Base-by-base conservation (phyloP, 192 early-diverging fungal genomes). In the Rhizoclosmatium globosum region DNA sequence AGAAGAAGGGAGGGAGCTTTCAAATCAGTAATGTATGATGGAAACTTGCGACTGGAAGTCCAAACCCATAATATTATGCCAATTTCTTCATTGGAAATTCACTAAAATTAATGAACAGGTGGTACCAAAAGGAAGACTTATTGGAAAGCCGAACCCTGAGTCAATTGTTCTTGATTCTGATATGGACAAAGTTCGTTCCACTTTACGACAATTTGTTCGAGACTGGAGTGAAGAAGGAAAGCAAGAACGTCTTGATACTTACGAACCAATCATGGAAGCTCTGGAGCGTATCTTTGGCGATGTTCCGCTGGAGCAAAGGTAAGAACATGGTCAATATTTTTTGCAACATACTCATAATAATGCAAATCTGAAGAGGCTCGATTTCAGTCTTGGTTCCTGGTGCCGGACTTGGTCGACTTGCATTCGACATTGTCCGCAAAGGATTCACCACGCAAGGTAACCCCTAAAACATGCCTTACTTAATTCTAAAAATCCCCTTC, bases 321-420 rank as follows among this genome's bases (percentile, higher is more conserved):
- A 75, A 21, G 44, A 23, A 48, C 58, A 2, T 50, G 79, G 68
- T 79, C 47, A 46, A 78, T 46, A 47, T 77, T 39, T 43, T n/a
- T n/a, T n/a, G n/a, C n/a, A n/a, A n/a, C n/a, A n/a, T n/a, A n/a
- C n/a, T n/a, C n/a, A n/a, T n/a, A 44, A 1, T 76, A 76, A 58
- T 39, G 19, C 38, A 68, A 44, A 23, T 3, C 23, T 4, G 21
- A 42, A 93, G 92, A 45, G 94, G 92, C 4, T 39, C 59, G 0
- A 80, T 96, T 39, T 82, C 84, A 11, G 92, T 98, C 2, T 88
- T 99, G 45, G 95, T 97, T 38, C 98, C 98, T 9, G 98, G 98
- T 7, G 97, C 98, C 60, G 98, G 98, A 42, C 82, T 99, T 17
- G 98, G 96, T n/a, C 85, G 98, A 46, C 86, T 99, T 67, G 94